These are phyloP conservation scores for Calocera cornea DNA, from an alignment of 768 basidiomycete genomes.

Conservation along the genomic window DNA sequence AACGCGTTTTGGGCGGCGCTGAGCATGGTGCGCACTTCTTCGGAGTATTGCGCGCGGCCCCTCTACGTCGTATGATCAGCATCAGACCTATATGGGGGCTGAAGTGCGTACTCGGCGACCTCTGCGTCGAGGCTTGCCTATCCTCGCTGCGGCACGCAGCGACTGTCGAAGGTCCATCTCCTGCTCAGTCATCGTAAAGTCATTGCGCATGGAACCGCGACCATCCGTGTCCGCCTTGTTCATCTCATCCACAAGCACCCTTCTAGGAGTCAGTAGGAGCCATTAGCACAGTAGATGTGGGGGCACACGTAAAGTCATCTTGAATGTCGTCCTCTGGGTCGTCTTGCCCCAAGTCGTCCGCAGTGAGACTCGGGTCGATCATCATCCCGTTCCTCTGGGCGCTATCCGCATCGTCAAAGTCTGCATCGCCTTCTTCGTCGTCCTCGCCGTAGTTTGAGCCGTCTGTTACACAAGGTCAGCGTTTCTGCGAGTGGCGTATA, in stretches of 20 bases:
- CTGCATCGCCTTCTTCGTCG: not conserved
- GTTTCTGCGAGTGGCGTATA: not conserved
- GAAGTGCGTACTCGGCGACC: not conserved
- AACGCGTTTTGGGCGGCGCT: conserved; percentile 82
- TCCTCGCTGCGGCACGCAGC: not conserved
- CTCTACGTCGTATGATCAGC: not conserved
- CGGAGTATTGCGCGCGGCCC: conserved; percentile 12
- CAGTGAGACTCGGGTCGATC: not conserved
- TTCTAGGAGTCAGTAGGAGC: not conserved
- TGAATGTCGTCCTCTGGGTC: not conserved
- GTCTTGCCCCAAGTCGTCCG: not conserved
- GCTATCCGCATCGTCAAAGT: not conserved
- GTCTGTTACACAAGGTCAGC: not conserved
- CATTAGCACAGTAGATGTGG: not conserved
- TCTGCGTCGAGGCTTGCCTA: not conserved
- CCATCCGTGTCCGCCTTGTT: not conserved
- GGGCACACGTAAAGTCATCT: not conserved
- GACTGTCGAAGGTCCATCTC: not conserved
- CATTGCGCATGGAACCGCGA: not conserved
- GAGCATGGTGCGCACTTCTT: conserved; percentile 37
- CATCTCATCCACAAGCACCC: not conserved
- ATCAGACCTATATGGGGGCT: not conserved
- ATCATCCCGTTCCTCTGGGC: not conserved
- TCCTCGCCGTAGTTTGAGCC: not conserved
- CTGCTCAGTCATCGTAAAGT: not conserved